These are phyloP conservation scores for Leptographium flavum DNA, from an alignment of 2,329 filamentous ascomycete species.

Conservation along the genomic window DNA sequence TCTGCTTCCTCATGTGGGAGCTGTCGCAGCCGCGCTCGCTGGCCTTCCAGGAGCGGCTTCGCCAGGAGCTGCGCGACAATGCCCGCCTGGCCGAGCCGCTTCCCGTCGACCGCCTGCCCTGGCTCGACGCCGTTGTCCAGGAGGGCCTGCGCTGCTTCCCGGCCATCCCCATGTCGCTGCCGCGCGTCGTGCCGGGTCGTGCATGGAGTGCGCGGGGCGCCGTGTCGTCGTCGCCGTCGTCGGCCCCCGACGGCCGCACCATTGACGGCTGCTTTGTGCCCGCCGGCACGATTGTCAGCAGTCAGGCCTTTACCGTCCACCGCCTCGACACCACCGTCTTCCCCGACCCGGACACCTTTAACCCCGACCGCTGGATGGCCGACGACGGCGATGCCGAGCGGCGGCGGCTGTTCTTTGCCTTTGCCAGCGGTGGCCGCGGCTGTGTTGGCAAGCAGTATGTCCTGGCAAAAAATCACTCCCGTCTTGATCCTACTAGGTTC, in stretches of 20 bases:
- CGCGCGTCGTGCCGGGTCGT: slow-evolving; percentile 37
- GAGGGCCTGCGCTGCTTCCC: slow-evolving; percentile 50
- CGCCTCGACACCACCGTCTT: slow-evolving; percentile 53
- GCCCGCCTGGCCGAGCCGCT: slow-evolving; percentile 3
- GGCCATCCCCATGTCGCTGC: slow-evolving; percentile 53
- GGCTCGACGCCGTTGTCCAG: slow-evolving; percentile 48
- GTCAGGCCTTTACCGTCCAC: slow-evolving; percentile 47
- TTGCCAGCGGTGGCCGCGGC: slow-evolving; percentile 49
- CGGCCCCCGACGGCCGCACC: slow-evolving; percentile 25
- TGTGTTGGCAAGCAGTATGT: slow-evolving; percentile 56
- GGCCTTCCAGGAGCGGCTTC: slow-evolving; percentile 35
- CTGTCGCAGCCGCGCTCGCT: slow-evolving; percentile 45
- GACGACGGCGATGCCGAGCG: slow-evolving; percentile 59
- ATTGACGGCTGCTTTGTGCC: slow-evolving; percentile 43
- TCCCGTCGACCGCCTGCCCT: slow-evolving; percentile 35
- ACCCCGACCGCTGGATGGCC: slow-evolving; percentile 73
- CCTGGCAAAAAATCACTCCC: background rate
- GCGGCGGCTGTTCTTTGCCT: slow-evolving; percentile 48
- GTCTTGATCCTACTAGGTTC: background rate
- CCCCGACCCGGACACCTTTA: slow-evolving; percentile 60
- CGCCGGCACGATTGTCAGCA: slow-evolving; percentile 40
- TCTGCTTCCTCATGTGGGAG: slow-evolving; percentile 60
- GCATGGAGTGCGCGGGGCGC: background rate
- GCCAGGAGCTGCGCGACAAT: slow-evolving; percentile 29
- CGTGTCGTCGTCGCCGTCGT: background rate